Conservation (phyloP, 2,329 filamentous ascomycete species). For the Sporothrix globosa region DNA sequence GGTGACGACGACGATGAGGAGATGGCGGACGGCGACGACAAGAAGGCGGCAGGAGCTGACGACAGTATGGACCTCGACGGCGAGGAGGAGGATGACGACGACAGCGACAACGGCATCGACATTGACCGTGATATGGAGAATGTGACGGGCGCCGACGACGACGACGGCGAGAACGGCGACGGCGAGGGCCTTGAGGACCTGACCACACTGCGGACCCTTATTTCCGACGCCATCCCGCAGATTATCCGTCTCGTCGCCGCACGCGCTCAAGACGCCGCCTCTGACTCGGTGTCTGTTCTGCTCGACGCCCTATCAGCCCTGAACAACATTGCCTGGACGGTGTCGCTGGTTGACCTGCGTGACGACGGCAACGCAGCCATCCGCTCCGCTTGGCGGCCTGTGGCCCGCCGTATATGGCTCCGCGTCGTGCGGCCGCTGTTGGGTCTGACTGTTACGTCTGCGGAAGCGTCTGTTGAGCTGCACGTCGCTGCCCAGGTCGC, state of each 20-base stretch:
- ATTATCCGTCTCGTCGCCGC: constrained; percentile 54
- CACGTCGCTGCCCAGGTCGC: constrained; percentile 63
- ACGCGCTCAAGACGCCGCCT: constrained; percentile 42
- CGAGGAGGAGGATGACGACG: constrained; percentile 40
- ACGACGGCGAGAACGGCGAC: constrained; percentile 47
- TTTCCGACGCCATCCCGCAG: constrained; percentile 52
- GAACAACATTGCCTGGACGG: constrained; percentile 70
- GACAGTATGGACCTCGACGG: constrained; percentile 43
- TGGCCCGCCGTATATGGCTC: constrained; percentile 61
- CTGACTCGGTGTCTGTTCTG: constrained; percentile 53
- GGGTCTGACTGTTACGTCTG: constrained; percentile 37
- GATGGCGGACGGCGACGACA: constrained; percentile 55
- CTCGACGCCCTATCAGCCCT: constrained; percentile 61
- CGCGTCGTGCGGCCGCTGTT: constrained; percentile 61
- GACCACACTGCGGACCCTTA: constrained; percentile 56
- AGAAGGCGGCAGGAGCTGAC: constrained; percentile 40
- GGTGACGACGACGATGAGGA: constrained; percentile 56
- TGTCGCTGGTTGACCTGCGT: constrained; percentile 63
- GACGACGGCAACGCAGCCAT: constrained; percentile 58
- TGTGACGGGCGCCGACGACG: constrained; percentile 56
- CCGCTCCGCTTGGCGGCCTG: constrained; percentile 57
- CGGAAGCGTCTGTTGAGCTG: constrained; percentile 63
- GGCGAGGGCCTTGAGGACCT: constrained; percentile 54
- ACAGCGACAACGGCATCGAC: constrained; percentile 32
- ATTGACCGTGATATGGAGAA: constrained; percentile 63